Base-by-base conservation (phyloP, 331 rosid genomes). In the Malus hybrid region DNA sequence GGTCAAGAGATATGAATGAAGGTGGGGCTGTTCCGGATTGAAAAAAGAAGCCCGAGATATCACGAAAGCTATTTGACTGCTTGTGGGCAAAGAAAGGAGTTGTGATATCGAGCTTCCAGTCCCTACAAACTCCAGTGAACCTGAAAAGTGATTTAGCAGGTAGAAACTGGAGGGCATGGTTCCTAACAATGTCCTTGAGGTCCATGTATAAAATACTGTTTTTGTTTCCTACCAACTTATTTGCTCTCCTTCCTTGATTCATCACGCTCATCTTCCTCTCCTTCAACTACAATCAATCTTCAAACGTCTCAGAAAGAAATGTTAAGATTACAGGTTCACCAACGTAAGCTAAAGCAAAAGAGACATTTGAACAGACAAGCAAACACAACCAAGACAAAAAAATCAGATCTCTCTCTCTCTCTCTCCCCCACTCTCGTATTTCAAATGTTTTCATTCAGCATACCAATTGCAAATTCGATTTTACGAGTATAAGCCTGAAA, bases 111-210 rank as follows among this genome's bases (percentile, higher is more conserved):
- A 39, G 44, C 68, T 69, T 76, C 87, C 87, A 83, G 60, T 76
- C 82, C 74, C 54, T 80, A 22, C 84, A 83, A 64, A 83, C 87
- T 28, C 59, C 74, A 39, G 48, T 72, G 74, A 83, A 76, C 79
- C 84, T 76, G 70, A 63, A 72, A 28, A 83, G 82, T 9, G 87
- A 73, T 76, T 83, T 83, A 5, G 84, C 84, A 28, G 87, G 87
- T 12, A 83, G 81, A 52, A 50, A 76, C 10, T 55, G 76, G 36
- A 83, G 87, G 13, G 81, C 78, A 3, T 83, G 69, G 50, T 75
- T 77, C 73, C 64, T 76, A 36, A 83, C n/a, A 12, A 83, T 71
- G 61, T 67, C 78, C 44, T 74, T 79, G 48, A 79, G 75, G 64
- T 79, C 83, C 75, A 82, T 4, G 60, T 82, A 73, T n/a, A 78